Base-by-base conservation (phyloP, 148 eudicot species). In the Polygonum maritimum region DNA sequence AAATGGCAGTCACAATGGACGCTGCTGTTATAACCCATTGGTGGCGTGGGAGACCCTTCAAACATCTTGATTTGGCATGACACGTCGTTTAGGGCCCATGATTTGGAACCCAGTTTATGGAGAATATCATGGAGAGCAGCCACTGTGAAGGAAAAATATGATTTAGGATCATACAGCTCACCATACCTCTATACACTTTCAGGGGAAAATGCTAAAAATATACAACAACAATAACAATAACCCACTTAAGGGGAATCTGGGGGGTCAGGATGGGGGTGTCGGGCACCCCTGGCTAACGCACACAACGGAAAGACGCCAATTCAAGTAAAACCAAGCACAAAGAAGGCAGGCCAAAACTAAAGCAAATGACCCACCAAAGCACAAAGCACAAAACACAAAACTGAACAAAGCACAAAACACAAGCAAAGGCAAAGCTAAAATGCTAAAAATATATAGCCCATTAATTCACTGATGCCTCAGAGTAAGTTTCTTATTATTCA, bases 1-100 rank as follows among this genome's bases (percentile, higher is more conserved):
- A 55, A 71, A 15, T 78, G 75, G 85, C 96, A 91, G 58, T 78
- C 82, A 81, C 96, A 91, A 15, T 52, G 62, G 76, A 91, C 78
- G 33, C 36, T 60, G 57, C 82, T 77, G 35, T 79, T 80, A 67
- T 86, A 79, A 47, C 75, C 82, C 21, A n/a, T 33, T 33, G 91
- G 84, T 71, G 77, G 40, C 73, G 75, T 63, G 10, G 77, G 33
- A 22, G 86, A 78, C 48, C 78, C 51, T 33, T 85, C 87, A 77
- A 82, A 85, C 73, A 35, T 74, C 76, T 89, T 77, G 76, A 89
- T 16, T 74, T 78, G 76, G 74, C 96, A 89, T 70, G 83, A 78
- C 51, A 76, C 82, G 36, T 76, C 76, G 74, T 89, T 73, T 60
- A 91, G 89, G 40, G 78, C 78, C 92, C 91, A 91, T 76, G 81